Base-by-base conservation (phyloP, 2,329 filamentous ascomycete species). In the Trichoderma semiorbis region DNA sequence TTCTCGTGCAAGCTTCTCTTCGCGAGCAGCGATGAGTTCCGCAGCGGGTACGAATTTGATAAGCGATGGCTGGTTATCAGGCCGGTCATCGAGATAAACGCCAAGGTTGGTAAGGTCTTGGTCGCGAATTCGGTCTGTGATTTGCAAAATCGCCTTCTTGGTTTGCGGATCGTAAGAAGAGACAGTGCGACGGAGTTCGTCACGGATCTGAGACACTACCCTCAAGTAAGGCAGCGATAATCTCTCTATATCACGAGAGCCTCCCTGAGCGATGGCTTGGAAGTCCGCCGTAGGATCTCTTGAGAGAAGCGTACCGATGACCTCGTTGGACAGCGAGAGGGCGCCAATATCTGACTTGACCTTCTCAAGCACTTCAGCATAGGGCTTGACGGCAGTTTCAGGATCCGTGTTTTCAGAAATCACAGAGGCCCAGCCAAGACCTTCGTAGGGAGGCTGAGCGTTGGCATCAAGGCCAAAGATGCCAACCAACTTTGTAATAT, bases 61-160 rank as follows among this genome's bases (percentile, higher is more conserved):
- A 36, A 97, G 86, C 0, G 94, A 93, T 0, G 89, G 91, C 78
- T 86, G 86, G 69, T 84, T 84, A 61, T 87, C 88, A n/a, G 83
- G 84, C 64, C 93, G 89, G 77, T 98, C 95, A 78, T 98, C 95
- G 1, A 98, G 89, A 78, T 97, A 97, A 72, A 98, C 92, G 47
- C 92, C 93, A 0, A 97, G 84, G 72, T 95, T 90, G 77, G 93
- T 95, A 12, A 98, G 88, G 71, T 95, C 90, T 11, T 89, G 86
- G 79, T 98, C 93, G 67, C 95, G 92, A 57, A 98, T 89, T 21
- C 88, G 86, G 78, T 97, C 95, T 75, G 92, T 96, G 61, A 97
- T 87, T 0, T 85, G 81, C 1, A 98, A 88, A 47, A 96, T 90
- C 4, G 92, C 88, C 78, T 94, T 93, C 72, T 92, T 89, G 1